These are phyloP conservation scores for Escovopsis sp. DNA, from an alignment of 2,329 filamentous ascomycete species.

Conservation along the genomic window DNA sequence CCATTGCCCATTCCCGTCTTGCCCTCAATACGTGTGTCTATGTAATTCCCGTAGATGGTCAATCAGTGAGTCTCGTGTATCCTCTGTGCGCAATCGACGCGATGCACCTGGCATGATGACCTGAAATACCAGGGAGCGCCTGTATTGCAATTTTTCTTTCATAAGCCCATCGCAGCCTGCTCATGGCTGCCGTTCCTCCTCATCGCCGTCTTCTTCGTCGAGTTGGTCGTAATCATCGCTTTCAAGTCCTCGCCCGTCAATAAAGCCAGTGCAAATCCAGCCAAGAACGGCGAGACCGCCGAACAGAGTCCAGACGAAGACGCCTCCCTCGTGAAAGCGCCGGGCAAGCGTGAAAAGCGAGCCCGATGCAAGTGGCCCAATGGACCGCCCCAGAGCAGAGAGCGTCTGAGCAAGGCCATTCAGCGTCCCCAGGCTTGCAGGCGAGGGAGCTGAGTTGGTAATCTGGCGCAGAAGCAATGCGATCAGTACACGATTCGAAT, in stretches of 20 bases:
- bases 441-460: conserved; percentile 80
- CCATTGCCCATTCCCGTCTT: no score
- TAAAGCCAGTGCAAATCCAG: conserved; percentile 65
- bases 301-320: conserved; percentile 75
- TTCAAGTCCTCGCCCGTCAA: conserved; percentile 48
- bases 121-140: no score
- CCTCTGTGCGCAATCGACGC: no score
- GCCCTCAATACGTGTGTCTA: no score
- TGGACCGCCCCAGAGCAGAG: conserved; percentile 75
- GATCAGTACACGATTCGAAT: no score
- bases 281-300: conserved; percentile 69
- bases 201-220: conserved; percentile 16
- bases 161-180: not conserved
- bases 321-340: conserved; percentile 64
- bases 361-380: conserved; percentile 79
- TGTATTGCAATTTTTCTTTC: no score
- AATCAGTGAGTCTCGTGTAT: no score
- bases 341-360: conserved; percentile 70
- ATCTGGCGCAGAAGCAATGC: conserved; percentile 38
- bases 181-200: conserved; percentile 2
- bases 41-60: no score
- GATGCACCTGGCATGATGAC: no score
- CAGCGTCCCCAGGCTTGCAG: conserved; percentile 72
- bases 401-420: conserved; percentile 92
- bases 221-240: conserved; percentile 37